Evolutionary conservation across 2,329 filamentous ascomycete species (phyloP), one percentile per base, ranked within the genome.

Genomic region (Beauveria scarabaeidicola): DNA sequence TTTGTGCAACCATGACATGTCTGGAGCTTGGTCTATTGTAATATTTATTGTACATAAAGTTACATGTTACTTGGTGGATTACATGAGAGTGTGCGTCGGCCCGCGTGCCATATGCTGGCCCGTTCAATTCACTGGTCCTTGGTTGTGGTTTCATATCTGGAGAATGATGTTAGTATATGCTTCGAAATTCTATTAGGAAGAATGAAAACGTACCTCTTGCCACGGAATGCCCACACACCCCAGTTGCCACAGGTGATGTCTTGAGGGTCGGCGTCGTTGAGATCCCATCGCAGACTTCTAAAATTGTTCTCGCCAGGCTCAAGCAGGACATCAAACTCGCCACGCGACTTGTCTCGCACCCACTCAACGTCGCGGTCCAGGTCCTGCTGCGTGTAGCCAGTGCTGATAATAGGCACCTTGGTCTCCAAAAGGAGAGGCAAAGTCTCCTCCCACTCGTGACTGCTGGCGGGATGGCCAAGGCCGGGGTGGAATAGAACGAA

Each of bases 401-500:
- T 99, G 66, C 89, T 91, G 64, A 99, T 84, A 65, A 99, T 89
- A 1, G 94, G 94, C 1, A 94, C 86, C 75, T 99, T 99, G 3
- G 95, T 99, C 76, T 97, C 92, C 21, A 99, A 79, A 29, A 99
- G 81, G 68, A 91, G 81, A 2, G 94, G 94, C 8, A 99, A 75
- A 0, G 94, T 97, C 67, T 93, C 87, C 61, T 88, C 83, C 94
- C 95, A 99, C 73, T 99, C 94, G 68, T 96, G 90, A 56, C 89
- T 90, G 69, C 88, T 93, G 15, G 92, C 91, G 0, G 95, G 92
- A 72, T 99, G 94, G 13, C 94, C 95, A 19, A 99, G 82, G 9
- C 95, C 95, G 0, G 95, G 95, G 69, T 99, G 95, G 80, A 97
- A 99, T 55, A 97, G 82, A 68, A 99, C 86, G 70, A 99, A 96